Percentiles rank a stretch among this genome's conserved stretches.
Evolutionary conservation across 352 stramenopile species (phyloP).

Genomic region (Phytophthora quininea): DNA sequence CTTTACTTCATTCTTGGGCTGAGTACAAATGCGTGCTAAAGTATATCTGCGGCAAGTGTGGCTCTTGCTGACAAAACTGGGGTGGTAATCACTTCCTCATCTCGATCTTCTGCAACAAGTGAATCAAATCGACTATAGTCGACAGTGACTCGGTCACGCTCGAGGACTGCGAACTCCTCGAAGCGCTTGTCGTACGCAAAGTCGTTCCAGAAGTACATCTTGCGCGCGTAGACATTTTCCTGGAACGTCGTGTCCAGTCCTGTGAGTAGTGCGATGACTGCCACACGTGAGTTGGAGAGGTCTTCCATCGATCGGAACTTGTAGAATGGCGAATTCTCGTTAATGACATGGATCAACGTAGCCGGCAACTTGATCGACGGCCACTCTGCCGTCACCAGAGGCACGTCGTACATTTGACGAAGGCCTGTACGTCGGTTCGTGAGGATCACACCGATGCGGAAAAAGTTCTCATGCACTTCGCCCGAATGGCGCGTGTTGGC

Average conservation of each 20-base stretch:
- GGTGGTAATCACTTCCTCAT: constrained; percentile 33
- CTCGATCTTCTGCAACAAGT: constrained; percentile 44
- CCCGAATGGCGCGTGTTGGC: constrained; percentile 81
- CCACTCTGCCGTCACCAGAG: constrained; percentile 79
- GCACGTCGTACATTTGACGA: constrained; percentile 84
- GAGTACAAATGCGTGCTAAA: constrained; percentile 14
- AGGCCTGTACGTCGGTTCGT: constrained; percentile 84
- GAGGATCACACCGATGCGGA: constrained; percentile 83
- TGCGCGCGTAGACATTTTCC: constrained; percentile 86
- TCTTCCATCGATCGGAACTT: constrained; percentile 75
- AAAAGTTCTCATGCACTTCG: constrained; percentile 85
- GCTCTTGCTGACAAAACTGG: constrained; percentile 26
- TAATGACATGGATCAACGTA: constrained; percentile 85
- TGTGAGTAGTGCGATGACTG: constrained; percentile 79
- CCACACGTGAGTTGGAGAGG: constrained; percentile 72
- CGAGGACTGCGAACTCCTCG: constrained; percentile 75
- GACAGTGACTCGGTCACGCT: constrained; percentile 66
- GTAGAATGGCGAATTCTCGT: constrained; percentile 80
- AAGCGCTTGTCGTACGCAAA: constrained; percentile 84
- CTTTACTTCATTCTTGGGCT: background rate
- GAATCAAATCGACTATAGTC: constrained; percentile 75
- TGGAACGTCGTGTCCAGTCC: constrained; percentile 87
- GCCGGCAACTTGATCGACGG: constrained; percentile 83
- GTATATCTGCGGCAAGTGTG: constrained; percentile 11
- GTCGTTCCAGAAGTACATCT: constrained; percentile 91